Percentiles rank a stretch among this genome's conserved stretches.
Conservation (phyloP, 202 grass and related monocot species). For the Saccharum hybrid region DNA sequence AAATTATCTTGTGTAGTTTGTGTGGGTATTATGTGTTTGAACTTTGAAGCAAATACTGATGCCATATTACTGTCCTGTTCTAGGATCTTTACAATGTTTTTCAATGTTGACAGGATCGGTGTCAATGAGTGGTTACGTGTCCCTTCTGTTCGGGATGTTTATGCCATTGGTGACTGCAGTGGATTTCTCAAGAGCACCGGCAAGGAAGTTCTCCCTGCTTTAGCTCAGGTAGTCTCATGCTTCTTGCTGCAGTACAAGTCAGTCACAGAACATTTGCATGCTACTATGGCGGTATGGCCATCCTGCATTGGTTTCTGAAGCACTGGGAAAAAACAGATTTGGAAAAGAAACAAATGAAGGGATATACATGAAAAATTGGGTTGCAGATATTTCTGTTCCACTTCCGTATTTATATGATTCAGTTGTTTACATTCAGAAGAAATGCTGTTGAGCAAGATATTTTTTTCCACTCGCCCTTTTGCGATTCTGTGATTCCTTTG, state of each 20-base stretch:
- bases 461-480: conserved; percentile 9
- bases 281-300: neutral
- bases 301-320: conserved; percentile 12
- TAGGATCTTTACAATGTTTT: conserved; percentile 29
- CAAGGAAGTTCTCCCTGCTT: conserved; percentile 83
- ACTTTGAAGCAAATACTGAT: neutral
- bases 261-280: conserved; percentile 15
- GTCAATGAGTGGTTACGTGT: conserved; percentile 89
- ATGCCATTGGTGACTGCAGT: conserved; percentile 91
- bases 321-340: neutral
- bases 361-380: conserved; percentile 16
- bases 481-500: neutral
- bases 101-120: conserved; percentile 67
- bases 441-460: neutral
- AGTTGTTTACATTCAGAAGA: neutral
- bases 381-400: conserved; percentile 3
- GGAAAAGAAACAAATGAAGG: neutral
- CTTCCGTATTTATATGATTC: conserved; percentile 16
- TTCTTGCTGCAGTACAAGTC: conserved; percentile 7
- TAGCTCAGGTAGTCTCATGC: conserved; percentile 75
- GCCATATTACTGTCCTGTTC: neutral
- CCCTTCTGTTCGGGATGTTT: conserved; percentile 76
- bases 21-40: neutral
- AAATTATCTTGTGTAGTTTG: conserved; percentile 20
- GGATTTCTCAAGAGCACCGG: conserved; percentile 88